Percentiles rank a stretch among this genome's conserved stretches.
Conservation (phyloP, 768 basidiomycete species). For the Termitomyces bulborhizus region DNA sequence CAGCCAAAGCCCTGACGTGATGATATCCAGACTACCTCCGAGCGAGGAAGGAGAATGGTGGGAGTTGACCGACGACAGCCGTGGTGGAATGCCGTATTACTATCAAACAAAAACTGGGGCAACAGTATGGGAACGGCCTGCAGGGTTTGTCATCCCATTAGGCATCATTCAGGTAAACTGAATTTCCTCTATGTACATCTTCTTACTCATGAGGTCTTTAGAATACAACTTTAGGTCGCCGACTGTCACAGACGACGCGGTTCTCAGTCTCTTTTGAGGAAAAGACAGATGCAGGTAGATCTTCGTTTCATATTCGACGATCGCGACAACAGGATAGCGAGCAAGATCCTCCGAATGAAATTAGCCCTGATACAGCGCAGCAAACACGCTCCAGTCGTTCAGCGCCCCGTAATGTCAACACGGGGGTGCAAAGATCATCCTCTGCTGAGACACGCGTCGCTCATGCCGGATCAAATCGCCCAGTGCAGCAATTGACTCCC, state of each 20-base stretch:
- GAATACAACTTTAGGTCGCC: constrained; percentile 70
- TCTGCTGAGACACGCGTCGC: constrained; percentile 22
- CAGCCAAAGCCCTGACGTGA: constrained; percentile 13
- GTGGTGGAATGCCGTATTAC: constrained; percentile 85
- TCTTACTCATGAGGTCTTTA: constrained; percentile 19
- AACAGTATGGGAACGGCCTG: constrained; percentile 90
- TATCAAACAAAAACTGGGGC: constrained; percentile 90
- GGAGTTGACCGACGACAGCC: constrained; percentile 83
- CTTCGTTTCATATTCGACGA: constrained; percentile 22
- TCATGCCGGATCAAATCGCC: constrained; percentile 22
- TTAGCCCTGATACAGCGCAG: constrained; percentile 13
- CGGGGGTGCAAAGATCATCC: constrained; percentile 22
- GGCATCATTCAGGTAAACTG: constrained; percentile 72
- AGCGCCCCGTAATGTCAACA: constrained; percentile 8
- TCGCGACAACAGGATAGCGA: constrained; percentile 31
- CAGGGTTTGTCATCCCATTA: constrained; percentile 86
- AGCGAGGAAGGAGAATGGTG: constrained; percentile 90
- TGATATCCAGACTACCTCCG: constrained; percentile 61
- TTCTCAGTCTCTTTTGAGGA: constrained; percentile 30
- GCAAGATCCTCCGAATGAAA: constrained; percentile 18
- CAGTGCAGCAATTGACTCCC: constrained; percentile 46
- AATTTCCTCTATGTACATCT: neutral
- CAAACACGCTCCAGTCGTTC: constrained; percentile 27
- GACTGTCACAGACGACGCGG: constrained; percentile 54
- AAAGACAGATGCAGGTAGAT: constrained; percentile 9